These are phyloP conservation scores for Tuber calosporum DNA, from an alignment of 495 filamentous ascomycete species.

Conservation along the genomic window DNA sequence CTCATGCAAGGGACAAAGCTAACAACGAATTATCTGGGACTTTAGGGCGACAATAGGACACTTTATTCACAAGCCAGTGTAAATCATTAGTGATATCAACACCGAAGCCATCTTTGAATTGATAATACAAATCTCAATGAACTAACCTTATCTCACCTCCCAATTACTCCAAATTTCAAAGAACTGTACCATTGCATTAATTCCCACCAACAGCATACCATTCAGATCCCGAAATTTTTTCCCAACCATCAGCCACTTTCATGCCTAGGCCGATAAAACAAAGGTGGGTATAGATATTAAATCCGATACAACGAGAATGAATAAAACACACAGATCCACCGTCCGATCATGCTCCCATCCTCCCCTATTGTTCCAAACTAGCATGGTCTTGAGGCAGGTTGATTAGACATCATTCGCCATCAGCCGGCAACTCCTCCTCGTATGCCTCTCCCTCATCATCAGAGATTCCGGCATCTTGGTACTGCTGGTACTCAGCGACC, in stretches of 20 bases:
- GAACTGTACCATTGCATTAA: conserved; percentile 5
- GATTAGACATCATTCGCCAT: conserved; percentile 46
- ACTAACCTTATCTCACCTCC: background rate
- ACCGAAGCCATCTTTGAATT: background rate
- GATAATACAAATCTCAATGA: background rate
- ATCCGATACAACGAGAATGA: conserved; percentile 37
- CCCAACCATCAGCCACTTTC: conserved; percentile 1
- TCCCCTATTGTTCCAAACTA: conserved; percentile 12
- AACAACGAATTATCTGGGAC: background rate
- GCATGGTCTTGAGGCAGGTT: conserved; percentile 30
- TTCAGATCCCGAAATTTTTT: conserved; percentile 3
- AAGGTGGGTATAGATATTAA: conserved; percentile 38
- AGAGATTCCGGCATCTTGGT: conserved; percentile 86
- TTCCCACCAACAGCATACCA: conserved; percentile 3
- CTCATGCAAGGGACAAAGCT: background rate
- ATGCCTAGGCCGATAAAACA: conserved; percentile 1
- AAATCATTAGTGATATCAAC: background rate
- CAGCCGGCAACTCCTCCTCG: conserved; percentile 53
- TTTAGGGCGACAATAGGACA: background rate
- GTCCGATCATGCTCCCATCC: conserved; percentile 16
- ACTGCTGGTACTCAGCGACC: conserved; percentile 99
- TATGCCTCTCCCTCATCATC: conserved; percentile 57
- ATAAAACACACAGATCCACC: conserved; percentile 10
- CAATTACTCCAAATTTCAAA: background rate
- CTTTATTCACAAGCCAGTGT: background rate